phyloP scores from a whole-genome alignment of 257 asterid genomes.

The Salvia miltiorrhiza region DNA sequence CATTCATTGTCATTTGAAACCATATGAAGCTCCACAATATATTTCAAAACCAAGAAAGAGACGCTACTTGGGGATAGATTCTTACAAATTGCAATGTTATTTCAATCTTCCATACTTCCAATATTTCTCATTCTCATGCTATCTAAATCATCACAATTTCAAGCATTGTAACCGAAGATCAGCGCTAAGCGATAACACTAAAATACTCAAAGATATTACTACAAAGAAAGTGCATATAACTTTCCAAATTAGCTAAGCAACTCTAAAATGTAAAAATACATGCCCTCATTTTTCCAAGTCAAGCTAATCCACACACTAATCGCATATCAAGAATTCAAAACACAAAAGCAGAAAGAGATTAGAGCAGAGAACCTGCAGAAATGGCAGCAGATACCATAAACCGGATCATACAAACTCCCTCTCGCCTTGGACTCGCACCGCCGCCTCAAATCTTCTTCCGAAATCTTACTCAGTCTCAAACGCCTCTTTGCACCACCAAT shows the following conservation, averaged over 20 bases:
- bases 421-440: conserved; percentile 62
- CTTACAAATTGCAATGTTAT: too few relatives aligned
- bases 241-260: neutral
- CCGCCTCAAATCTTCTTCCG: conserved; percentile 47
- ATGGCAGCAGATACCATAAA: conserved; percentile 81
- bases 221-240: neutral
- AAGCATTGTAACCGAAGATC: too few relatives aligned
- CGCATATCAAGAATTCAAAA: neutral
- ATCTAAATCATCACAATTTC: too few relatives aligned
- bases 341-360: neutral
- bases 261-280: neutral
- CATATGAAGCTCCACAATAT: too few relatives aligned
- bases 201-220: neutral
- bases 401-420: conserved; percentile 69
- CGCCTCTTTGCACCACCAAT: conserved; percentile 34
- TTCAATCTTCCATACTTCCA: too few relatives aligned
- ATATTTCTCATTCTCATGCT: too few relatives aligned
- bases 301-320: neutral
- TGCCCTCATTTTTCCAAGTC: too few relatives aligned
- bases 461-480: conserved; percentile 15
- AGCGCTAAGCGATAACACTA: too few relatives aligned
- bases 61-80: too few relatives aligned
- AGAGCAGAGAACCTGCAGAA: conserved; percentile 63
- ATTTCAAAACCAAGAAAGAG: too few relatives aligned
- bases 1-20: neutral